A percentile compares a stretch with the other conserved stretches of the same genome.
Evolutionary conservation across 768 basidiomycete species (phyloP).

Genomic region (Lyophyllum atratum): DNA sequence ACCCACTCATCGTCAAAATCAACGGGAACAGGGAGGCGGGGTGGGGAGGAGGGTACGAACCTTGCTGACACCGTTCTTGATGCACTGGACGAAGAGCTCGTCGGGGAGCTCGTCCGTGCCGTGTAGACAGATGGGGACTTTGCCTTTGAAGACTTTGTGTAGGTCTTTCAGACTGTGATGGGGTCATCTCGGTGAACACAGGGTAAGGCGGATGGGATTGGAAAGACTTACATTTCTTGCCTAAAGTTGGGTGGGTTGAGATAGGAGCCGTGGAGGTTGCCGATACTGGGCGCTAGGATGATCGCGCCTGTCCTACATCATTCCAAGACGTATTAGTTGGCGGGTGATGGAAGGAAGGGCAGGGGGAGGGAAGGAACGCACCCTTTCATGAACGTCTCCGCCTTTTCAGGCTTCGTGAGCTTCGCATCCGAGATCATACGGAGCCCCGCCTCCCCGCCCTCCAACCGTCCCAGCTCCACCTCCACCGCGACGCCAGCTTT

Average conservation of each 20-base stretch:
- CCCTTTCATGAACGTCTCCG: conserved; percentile 43
- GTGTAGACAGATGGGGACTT: conserved; percentile 42
- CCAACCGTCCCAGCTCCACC: conserved; percentile 49
- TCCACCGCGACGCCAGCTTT: conserved; percentile 44
- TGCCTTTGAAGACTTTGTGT: conserved; percentile 33
- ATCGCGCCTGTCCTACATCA: conserved; percentile 40
- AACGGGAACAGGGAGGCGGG: not conserved
- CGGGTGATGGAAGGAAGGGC: not conserved
- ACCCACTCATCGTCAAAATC: not conserved
- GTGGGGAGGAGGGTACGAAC: conserved; percentile 12
- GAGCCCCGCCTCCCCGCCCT: conserved; percentile 51
- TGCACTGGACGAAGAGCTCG: conserved; percentile 44
- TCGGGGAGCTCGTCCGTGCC: conserved; percentile 48
- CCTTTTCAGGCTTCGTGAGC: conserved; percentile 44
- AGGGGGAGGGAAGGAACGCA: conserved; percentile 10
- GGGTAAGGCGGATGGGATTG: not conserved
- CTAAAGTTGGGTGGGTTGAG: conserved; percentile 46
- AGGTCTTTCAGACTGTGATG: conserved; percentile 36
- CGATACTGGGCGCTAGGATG: conserved; percentile 49
- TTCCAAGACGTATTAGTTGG: not conserved
- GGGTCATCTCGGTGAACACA: not conserved
- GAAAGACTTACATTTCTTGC: conserved; percentile 37
- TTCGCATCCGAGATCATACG: conserved; percentile 49
- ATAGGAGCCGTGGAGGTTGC: conserved; percentile 49
- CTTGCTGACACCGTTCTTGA: conserved; percentile 48